A percentile compares a stretch with the other conserved stretches of the same genome.
Evolutionary conservation across 768 basidiomycete genomes (phyloP).

Genomic region (Tephrocybe sp.): DNA sequence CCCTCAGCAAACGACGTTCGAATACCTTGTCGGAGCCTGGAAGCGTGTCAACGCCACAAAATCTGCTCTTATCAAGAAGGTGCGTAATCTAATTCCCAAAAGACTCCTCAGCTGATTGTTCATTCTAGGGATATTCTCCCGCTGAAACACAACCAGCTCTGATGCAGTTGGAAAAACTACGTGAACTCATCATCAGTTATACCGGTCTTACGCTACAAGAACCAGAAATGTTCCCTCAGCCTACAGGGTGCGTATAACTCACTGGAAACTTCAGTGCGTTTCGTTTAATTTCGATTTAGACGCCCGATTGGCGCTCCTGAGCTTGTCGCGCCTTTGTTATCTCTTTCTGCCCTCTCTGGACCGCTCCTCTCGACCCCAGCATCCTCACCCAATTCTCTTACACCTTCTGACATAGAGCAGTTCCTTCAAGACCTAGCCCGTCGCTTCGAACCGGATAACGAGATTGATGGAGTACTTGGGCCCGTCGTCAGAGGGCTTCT

Average conservation of each 20-base stretch:
- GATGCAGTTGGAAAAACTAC: constrained; percentile 66
- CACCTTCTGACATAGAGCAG: constrained; percentile 65
- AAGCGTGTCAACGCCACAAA: constrained; percentile 69
- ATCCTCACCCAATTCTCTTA: constrained; percentile 47
- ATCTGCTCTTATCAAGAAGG: constrained; percentile 62
- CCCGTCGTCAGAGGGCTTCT: constrained; percentile 63
- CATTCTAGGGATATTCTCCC: constrained; percentile 52
- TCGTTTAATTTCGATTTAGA: constrained; percentile 30
- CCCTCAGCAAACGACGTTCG: constrained; percentile 74
- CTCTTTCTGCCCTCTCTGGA: constrained; percentile 63
- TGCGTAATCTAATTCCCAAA: constrained; percentile 18
- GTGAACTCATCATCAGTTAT: constrained; percentile 85
- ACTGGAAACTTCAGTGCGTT: not conserved
- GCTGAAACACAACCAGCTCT: constrained; percentile 61
- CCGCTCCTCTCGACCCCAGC: constrained; percentile 54
- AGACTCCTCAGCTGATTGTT: not conserved
- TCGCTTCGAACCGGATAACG: constrained; percentile 78
- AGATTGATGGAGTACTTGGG: constrained; percentile 76
- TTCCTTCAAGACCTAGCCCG: constrained; percentile 83
- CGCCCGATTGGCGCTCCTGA: constrained; percentile 76
- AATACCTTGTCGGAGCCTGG: constrained; percentile 92
- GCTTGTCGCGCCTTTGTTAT: constrained; percentile 77
- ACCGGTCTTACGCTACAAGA: constrained; percentile 87
- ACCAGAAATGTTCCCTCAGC: constrained; percentile 94
- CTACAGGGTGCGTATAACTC: constrained; percentile 50